A percentile compares a stretch with the other conserved stretches of the same genome.
phyloP scores from a whole-genome alignment of 2,329 filamentous ascomycete genomes.

The Akanthomyces uredinophilus region DNA sequence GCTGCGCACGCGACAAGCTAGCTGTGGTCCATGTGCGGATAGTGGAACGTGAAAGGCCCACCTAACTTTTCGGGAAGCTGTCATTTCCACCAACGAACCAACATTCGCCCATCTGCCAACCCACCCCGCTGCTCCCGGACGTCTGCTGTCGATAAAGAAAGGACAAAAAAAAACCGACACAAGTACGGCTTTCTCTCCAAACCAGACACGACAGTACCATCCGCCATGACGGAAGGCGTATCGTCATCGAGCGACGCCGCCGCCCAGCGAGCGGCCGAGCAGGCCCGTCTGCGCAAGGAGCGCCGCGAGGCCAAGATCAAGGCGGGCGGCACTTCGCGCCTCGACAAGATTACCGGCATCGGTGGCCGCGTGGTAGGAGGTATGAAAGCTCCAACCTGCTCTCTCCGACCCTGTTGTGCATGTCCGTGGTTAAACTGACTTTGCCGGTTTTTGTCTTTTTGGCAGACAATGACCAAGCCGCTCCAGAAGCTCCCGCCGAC shows the following conservation, averaged over 20 bases:
- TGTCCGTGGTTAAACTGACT: background rate
- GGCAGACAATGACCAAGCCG: conserved; percentile 22
- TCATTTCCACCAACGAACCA: background rate
- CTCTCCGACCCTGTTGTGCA: background rate
- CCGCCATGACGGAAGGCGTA: conserved; percentile 35
- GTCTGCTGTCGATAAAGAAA: background rate
- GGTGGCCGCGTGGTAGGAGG: conserved; percentile 40
- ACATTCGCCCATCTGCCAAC: background rate
- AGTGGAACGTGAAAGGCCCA: background rate
- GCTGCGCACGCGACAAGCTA: background rate
- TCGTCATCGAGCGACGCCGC: conserved; percentile 39
- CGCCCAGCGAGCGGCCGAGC: conserved; percentile 51
- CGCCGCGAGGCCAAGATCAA: conserved; percentile 74
- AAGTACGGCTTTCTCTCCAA: background rate
- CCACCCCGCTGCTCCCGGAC: background rate
- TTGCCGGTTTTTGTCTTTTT: background rate
- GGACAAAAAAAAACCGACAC: background rate
- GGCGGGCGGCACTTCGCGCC: conserved; percentile 61
- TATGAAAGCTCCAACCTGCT: conserved; percentile 16
- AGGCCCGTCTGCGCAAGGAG: conserved; percentile 72
- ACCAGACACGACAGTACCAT: background rate
- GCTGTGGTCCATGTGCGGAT: background rate
- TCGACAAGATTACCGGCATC: conserved; percentile 71
- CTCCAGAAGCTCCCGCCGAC: conserved; percentile 30
- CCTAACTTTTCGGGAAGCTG: background rate